Percentiles rank a stretch among this genome's conserved stretches.
Evolutionary conservation across 2,329 filamentous ascomycete genomes (phyloP).

Genomic region (Exophiala bonariae): DNA sequence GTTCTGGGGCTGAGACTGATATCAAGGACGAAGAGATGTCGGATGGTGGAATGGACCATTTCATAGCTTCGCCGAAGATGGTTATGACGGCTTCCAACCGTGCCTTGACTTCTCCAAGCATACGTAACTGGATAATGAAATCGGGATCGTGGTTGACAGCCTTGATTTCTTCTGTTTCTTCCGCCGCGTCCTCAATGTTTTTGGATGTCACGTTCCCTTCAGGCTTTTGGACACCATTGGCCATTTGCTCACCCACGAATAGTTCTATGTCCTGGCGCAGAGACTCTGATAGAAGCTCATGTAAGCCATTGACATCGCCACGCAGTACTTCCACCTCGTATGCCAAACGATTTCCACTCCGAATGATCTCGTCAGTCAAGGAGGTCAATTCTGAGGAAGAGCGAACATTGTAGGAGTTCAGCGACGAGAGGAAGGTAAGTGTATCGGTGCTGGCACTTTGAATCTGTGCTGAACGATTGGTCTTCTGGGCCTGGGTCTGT

Average conservation of each 20-base stretch:
- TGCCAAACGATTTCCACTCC: constrained; percentile 81
- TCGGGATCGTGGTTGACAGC: constrained; percentile 51
- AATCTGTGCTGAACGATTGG: constrained; percentile 60
- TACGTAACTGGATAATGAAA: constrained; percentile 77
- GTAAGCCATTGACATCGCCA: constrained; percentile 81
- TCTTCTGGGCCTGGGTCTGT: constrained; percentile 41
- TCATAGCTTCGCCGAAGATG: constrained; percentile 92
- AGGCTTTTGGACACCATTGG: constrained; percentile 25
- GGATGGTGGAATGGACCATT: constrained; percentile 87
- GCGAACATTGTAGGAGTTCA: constrained; percentile 84
- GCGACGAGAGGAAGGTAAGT: constrained; percentile 79
- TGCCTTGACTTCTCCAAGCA: constrained; percentile 74
- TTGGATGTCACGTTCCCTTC: constrained; percentile 11
- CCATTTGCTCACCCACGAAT: constrained; percentile 60
- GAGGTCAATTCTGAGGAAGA: constrained; percentile 80
- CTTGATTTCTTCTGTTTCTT: background rate
- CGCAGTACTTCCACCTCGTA: constrained; percentile 93
- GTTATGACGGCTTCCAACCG: constrained; percentile 89
- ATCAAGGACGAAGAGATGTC: constrained; percentile 86
- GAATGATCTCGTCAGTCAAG: constrained; percentile 90
- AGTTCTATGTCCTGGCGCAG: constrained; percentile 70
- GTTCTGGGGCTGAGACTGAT: constrained; percentile 83
- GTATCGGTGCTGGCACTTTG: constrained; percentile 68
- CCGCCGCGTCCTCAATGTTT: constrained; percentile 5
- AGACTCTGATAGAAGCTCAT: constrained; percentile 73